Conservation (phyloP, 345 rosid species). For the Rhizophora apiculata region DNA sequence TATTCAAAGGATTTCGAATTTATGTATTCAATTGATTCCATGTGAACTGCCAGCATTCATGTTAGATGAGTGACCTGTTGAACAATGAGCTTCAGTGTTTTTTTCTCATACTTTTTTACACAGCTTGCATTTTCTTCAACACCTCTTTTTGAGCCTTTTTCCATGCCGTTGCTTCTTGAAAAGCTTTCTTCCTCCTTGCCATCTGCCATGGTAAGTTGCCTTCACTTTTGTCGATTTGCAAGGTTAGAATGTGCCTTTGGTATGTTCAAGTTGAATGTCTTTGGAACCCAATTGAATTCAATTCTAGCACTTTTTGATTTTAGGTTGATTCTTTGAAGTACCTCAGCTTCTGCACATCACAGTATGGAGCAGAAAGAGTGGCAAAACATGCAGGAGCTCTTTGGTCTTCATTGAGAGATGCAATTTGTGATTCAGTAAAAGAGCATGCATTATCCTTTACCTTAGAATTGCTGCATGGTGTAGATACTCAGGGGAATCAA, state of each 20-base stretch:
- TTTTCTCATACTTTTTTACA: not conserved
- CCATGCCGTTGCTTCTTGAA: conserved; percentile 79
- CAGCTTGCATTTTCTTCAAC: conserved; percentile 85
- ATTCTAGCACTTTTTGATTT: conserved; percentile 9
- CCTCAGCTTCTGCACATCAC: conserved; percentile 51
- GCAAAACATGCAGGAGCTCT: conserved; percentile 55
- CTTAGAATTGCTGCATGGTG: conserved; percentile 45
- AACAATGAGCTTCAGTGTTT: not conserved
- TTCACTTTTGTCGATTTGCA: conserved; percentile 6
- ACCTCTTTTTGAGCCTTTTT: conserved; percentile 84
- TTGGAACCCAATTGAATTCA: not conserved
- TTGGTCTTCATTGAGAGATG: conserved; percentile 70
- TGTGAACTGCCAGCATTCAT: not conserved
- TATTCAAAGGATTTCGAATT: not conserved
- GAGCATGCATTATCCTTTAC: conserved; percentile 37
- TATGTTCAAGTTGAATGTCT: too few relatives aligned
- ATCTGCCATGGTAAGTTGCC: conserved; percentile 67
- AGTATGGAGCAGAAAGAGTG: conserved; percentile 66
- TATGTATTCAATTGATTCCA: not conserved
- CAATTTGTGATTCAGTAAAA: conserved; percentile 46
- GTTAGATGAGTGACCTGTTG: not conserved
- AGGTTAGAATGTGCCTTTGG: not conserved
- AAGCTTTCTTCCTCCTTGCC: conserved; percentile 86
- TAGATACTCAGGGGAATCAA: conserved; percentile 40
- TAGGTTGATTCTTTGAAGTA: conserved; percentile 92